A percentile compares a stretch with the other conserved stretches of the same genome.
Evolutionary conservation across 176 grass and related monocot genomes (phyloP).

Genomic region (Eragrostis nindensis): DNA sequence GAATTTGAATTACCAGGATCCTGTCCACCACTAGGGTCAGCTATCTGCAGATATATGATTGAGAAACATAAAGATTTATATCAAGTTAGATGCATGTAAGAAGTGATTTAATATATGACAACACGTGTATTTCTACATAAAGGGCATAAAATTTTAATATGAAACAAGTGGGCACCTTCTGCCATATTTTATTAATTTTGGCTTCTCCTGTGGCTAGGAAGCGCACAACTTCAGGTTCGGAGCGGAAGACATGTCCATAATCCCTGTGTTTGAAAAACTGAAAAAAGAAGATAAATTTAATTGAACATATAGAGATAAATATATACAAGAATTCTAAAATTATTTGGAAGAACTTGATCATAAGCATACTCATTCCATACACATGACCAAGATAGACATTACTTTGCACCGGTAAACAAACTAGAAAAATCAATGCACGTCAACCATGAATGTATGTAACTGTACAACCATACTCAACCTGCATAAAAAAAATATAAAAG

Average conservation of each 20-base stretch:
- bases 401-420: too few species aligned
- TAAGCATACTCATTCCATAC: neutral
- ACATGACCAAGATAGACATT: too few species aligned
- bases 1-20: neutral
- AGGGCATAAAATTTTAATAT: neutral
- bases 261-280: neutral
- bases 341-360: neutral
- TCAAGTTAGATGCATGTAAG: neutral
- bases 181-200: neutral
- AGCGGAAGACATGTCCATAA: neutral
- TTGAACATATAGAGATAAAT: neutral
- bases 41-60: neutral
- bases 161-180: neutral
- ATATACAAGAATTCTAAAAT: neutral
- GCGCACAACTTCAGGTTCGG: neutral
- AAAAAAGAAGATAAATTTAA: neutral
- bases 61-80: neutral
- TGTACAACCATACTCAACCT: too few species aligned
- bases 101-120: neutral
- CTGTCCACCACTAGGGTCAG: neutral
- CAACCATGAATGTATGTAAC: too few species aligned
- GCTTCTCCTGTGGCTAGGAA: neutral
- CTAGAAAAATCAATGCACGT: too few species aligned
- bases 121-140: neutral
- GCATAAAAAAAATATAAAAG: too few species aligned